These are phyloP conservation scores for Silybum marianum DNA, from an alignment of 129 eudicot species.

Conservation along the genomic window DNA sequence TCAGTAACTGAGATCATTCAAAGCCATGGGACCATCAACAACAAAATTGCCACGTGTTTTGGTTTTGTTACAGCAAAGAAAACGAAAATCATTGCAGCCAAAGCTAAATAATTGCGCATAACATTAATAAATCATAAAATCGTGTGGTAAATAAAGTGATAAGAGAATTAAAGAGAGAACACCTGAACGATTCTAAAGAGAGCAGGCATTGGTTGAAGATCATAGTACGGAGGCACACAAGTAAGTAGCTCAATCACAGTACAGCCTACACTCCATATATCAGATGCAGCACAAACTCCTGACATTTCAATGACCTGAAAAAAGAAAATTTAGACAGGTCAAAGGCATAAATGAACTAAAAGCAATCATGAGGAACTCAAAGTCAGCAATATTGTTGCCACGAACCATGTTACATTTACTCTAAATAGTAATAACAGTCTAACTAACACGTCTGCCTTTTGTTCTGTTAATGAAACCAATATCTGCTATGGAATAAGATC, in stretches of 20 bases:
- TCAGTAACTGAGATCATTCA: constrained; percentile 15
- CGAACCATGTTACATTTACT: neutral
- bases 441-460: neutral
- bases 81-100: constrained; percentile 8
- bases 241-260: constrained; percentile 98
- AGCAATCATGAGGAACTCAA: neutral
- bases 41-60: neutral
- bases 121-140: neutral
- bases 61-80: constrained; percentile 2
- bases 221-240: constrained; percentile 95
- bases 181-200: constrained; percentile 97
- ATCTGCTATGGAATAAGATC: neutral
- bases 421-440: neutral
- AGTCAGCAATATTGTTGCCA: neutral
- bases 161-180: neutral
- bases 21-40: constrained; percentile 6
- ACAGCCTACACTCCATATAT: constrained; percentile 99
- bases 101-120: constrained; percentile 5
- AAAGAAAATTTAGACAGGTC: constrained; percentile 7
- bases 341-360: neutral
- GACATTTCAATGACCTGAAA: constrained; percentile 98
- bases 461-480: neutral
- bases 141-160: neutral
- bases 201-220: constrained; percentile 99
- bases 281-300: constrained; percentile 99